Conservation (phyloP, 805 yeast species). For the Wickerhamomyces subpelliculosus region DNA sequence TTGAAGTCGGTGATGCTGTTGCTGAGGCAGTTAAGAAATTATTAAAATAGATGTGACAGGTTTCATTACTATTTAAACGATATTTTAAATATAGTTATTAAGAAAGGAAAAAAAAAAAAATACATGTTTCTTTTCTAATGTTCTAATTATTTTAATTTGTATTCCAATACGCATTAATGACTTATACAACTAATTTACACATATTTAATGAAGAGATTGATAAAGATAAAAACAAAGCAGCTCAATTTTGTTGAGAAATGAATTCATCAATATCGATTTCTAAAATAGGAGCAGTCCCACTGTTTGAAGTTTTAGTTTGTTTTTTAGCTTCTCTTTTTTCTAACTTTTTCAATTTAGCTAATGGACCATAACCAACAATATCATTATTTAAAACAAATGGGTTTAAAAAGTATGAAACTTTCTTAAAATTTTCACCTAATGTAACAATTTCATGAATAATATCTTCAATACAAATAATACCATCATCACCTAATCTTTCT, state of each 20-base stretch:
- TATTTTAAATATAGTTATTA: background rate
- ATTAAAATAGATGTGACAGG: constrained; percentile 26
- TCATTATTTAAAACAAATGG: constrained; percentile 70
- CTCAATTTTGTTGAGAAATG: constrained; percentile 59
- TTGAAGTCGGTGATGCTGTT: constrained; percentile 92
- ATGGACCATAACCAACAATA: constrained; percentile 68
- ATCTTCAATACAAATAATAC: constrained; percentile 76
- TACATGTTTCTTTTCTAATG: background rate
- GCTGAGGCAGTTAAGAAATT: constrained; percentile 62
- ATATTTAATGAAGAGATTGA: no score
- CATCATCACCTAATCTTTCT: constrained; percentile 60
- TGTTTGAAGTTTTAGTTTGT: constrained; percentile 39
- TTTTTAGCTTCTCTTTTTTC: constrained; percentile 47
- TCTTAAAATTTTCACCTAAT: constrained; percentile 59
- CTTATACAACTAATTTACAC: background rate
- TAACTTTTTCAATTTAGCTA: constrained; percentile 59
- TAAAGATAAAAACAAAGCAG: no score
- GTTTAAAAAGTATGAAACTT: constrained; percentile 51
- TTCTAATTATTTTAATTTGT: no score
- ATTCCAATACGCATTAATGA: no score
- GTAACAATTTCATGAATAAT: constrained; percentile 62
- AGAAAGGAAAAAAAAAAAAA: background rate
- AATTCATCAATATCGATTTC: constrained; percentile 70
- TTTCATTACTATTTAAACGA: background rate
- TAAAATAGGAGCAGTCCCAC: constrained; percentile 57